phyloP scores from a whole-genome alignment of 2,329 filamentous ascomycete genomes.

The Aspergillus sp. region DNA sequence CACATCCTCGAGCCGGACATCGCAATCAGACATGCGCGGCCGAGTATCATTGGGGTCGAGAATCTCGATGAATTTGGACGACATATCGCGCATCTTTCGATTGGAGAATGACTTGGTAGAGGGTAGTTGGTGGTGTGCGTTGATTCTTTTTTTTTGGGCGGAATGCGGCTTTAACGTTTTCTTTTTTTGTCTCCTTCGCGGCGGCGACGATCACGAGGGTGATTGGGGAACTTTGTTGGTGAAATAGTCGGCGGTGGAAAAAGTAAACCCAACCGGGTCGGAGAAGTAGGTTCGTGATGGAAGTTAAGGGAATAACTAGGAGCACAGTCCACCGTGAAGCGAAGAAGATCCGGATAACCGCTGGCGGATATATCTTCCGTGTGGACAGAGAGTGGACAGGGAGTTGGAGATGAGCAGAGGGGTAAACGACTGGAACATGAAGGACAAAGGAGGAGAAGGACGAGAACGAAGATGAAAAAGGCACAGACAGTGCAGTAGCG shows the following conservation, averaged over 20 bases:
- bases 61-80: conserved; percentile 49
- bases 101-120: background rate
- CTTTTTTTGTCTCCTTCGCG: background rate
- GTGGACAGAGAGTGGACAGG: background rate
- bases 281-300: background rate
- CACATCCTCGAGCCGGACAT: conserved; percentile 48
- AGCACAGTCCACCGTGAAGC: background rate
- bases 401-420: background rate
- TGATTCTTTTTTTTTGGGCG: background rate
- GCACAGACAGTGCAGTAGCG: conserved; percentile 7
- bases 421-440: conserved; percentile 5
- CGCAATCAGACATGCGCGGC: conserved; percentile 40
- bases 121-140: background rate
- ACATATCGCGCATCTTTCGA: conserved; percentile 36
- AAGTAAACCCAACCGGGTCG: background rate
- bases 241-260: background rate
- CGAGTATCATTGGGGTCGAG: conserved; percentile 41
- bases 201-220: conserved; percentile 5
- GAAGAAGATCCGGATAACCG: background rate
- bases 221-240: conserved; percentile 1
- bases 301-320: background rate
- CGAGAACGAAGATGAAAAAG: conserved; percentile 10
- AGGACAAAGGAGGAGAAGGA: conserved; percentile 6
- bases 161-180: background rate
- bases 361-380: conserved; percentile 9